Evolutionary conservation across 2,329 filamentous ascomycete species (phyloP), one percentile per base, ranked within the genome.

Genomic region (Claviceps maximensis): DNA sequence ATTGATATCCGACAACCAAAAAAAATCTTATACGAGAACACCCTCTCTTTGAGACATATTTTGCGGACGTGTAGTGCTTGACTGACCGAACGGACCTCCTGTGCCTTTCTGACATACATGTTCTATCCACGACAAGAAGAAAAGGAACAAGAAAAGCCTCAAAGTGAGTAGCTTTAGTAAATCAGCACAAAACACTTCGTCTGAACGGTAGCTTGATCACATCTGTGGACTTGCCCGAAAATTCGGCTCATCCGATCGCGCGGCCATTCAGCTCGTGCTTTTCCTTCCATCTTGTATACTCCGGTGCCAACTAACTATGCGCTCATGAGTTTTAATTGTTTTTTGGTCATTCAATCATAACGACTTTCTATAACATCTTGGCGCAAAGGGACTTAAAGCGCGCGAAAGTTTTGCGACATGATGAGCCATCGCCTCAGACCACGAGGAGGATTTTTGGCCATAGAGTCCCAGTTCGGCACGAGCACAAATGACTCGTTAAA

Each of bases 401-500:
- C 69, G 53, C 85, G 75, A 61, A 87, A 88, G 62, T 83, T 88
- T 68, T 89, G 85, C 56, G 81, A 86, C 63, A 82, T 75, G 59
- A 88, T 79, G 53, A 89, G 68, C 76, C 82, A 87, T 59, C 74
- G 73, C 62, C 75, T 78, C 51, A 74, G 61, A 1, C 74, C 74
- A 55, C 76, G 75, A 2, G 75, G 67, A 38, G 78, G 74, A 57
- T 79, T 80, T 53, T 70, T 70, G 4, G 69, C 72, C 58, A 76
- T 71, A 0, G 74, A 69, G 58, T 83, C 78, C 78, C 81, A 77
- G 68, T 88, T 87, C 8, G 89, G 88, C 40, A 91, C 86, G 52
- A 95, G 73, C 25, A 94, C 78, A 64, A 95, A 84, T 1, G 78
- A 84, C 67, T 95, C 89, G 61, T 82, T 85, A 66, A 95, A 95